Evolutionary conservation across 257 asterid species (phyloP).

Genomic region (Nicotiana attenuata): DNA sequence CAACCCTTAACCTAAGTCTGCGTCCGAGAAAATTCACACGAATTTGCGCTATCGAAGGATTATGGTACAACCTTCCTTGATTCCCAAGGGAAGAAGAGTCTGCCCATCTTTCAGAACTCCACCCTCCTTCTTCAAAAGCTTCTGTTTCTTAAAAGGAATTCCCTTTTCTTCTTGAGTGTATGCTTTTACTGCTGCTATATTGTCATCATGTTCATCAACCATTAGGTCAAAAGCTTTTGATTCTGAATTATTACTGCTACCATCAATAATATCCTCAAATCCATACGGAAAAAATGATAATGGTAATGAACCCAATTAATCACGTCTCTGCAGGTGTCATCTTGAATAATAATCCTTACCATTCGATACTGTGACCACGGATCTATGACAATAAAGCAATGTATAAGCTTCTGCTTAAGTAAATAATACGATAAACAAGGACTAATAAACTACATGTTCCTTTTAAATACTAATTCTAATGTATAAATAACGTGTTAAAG

Average conservation of each 20-base stretch:
- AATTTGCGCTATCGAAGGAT: background rate
- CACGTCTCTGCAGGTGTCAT: background rate
- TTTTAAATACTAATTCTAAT: no score
- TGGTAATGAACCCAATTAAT: background rate
- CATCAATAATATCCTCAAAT: no score
- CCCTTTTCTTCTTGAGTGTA: background rate
- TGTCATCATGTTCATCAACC: background rate
- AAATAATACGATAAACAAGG: no score
- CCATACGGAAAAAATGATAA: background rate
- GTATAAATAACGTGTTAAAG: no score
- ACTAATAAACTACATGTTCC: no score
- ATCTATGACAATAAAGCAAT: no score
- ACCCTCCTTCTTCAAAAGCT: background rate
- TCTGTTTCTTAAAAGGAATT: background rate
- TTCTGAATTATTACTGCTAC: background rate
- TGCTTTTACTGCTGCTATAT: background rate
- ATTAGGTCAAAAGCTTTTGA: background rate
- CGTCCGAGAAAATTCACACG: no score
- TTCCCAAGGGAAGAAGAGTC: background rate
- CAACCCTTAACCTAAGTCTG: no score
- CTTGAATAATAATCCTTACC: background rate
- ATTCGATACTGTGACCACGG: no score
- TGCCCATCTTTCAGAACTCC: background rate
- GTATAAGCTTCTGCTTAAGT: no score
- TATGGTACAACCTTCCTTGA: background rate